Conservation (phyloP, 352 stramenopile species). For the Plasmopara halstedii region DNA sequence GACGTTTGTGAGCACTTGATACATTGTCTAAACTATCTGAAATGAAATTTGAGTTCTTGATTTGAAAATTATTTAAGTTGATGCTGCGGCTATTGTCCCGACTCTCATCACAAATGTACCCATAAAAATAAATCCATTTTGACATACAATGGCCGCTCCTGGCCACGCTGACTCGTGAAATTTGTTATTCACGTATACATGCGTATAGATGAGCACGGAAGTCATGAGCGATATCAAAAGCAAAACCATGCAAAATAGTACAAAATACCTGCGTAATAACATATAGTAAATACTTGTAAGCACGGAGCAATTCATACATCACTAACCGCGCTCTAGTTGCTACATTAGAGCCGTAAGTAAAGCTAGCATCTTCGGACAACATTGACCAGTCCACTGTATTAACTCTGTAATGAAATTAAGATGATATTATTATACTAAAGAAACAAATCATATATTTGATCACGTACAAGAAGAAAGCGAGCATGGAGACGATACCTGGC, state of each 20-base stretch:
- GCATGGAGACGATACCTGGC: conserved; percentile 43
- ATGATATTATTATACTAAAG: conserved; percentile 1
- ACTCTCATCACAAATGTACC: conserved; percentile 50
- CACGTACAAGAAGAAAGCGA: conserved; percentile 49
- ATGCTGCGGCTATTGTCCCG: conserved; percentile 31
- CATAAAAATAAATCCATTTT: conserved; percentile 55
- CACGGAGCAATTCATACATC: background rate
- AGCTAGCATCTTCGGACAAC: conserved; percentile 36
- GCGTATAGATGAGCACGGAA: conserved; percentile 51
- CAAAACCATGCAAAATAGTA: conserved; percentile 46
- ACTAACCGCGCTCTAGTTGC: conserved; percentile 35
- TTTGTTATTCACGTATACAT: conserved; percentile 48
- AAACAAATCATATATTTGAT: background rate
- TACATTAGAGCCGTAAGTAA: conserved; percentile 37
- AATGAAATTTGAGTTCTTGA: no score
- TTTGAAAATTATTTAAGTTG: no score
- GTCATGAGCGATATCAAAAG: conserved; percentile 30
- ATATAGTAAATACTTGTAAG: conserved; percentile 4
- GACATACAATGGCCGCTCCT: conserved; percentile 46
- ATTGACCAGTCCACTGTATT: conserved; percentile 67
- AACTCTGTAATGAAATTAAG: conserved; percentile 17
- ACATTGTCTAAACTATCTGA: no score
- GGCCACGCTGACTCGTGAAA: conserved; percentile 53
- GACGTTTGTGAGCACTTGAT: no score
- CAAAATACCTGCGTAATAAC: conserved; percentile 27